Conservation (phyloP, 2,329 filamentous ascomycete species). For the Boeremia lycopersici region DNA sequence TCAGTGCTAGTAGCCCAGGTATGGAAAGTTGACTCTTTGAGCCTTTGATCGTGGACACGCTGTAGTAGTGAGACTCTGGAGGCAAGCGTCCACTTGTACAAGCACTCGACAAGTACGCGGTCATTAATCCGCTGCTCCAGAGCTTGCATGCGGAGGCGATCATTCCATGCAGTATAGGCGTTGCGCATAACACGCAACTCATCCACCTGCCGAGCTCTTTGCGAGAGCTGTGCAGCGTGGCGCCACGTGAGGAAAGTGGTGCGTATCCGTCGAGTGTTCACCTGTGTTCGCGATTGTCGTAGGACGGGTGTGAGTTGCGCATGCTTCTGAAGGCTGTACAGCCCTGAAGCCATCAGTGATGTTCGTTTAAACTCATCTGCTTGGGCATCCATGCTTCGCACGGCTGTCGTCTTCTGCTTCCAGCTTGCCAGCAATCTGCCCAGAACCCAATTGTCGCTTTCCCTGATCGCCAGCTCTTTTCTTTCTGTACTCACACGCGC, state of each 20-base stretch:
- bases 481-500: constrained; percentile 34
- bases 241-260: constrained; percentile 59
- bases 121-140: constrained; percentile 61
- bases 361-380: constrained; percentile 42
- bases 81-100: constrained; percentile 68
- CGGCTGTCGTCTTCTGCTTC: constrained; percentile 23
- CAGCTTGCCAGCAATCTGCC: constrained; percentile 33
- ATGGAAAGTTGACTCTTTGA: constrained; percentile 35
- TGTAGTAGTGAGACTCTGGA: constrained; percentile 50
- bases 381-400: constrained; percentile 42
- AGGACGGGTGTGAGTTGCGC: constrained; percentile 52
- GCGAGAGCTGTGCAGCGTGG: constrained; percentile 48
- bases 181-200: constrained; percentile 61
- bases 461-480: constrained; percentile 29
- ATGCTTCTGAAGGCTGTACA: constrained; percentile 44
- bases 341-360: constrained; percentile 27
- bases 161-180: constrained; percentile 67
- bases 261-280: constrained; percentile 54
- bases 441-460: constrained; percentile 30
- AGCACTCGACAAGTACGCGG: constrained; percentile 59
- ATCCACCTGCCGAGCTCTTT: constrained; percentile 58
- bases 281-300: constrained; percentile 51
- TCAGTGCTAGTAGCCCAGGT: constrained; percentile 39
- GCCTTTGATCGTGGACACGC: constrained; percentile 43
- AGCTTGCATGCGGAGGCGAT: constrained; percentile 61